Evolutionary conservation across 139 green algal genomes (phyloP).

Genomic region (Closterium sp.): DNA sequence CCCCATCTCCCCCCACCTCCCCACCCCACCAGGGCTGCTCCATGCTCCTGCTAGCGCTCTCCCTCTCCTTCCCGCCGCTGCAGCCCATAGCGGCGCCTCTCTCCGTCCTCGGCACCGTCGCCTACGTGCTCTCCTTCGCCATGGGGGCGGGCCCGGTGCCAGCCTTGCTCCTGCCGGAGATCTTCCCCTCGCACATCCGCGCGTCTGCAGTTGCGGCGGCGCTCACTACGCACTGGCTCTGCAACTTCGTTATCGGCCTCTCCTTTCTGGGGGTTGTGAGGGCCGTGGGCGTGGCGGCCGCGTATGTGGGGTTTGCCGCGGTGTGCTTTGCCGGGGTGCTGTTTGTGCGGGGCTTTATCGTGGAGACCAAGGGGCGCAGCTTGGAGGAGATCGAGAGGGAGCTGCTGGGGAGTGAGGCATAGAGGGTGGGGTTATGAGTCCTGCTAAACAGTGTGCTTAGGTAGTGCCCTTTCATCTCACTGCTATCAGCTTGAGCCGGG

Average conservation of each 20-base stretch:
- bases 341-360: conserved; percentile 59
- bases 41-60: conserved; percentile 2
- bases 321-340: conserved; percentile 62
- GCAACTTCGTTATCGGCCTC: conserved; percentile 84
- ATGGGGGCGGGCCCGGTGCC: conserved; percentile 88
- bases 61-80: conserved; percentile 19
- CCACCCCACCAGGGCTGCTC: neutral
- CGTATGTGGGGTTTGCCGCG: conserved; percentile 72
- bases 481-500: too few species aligned
- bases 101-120: conserved; percentile 34
- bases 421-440: too few species aligned
- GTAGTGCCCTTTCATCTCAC: too few species aligned
- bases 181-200: conserved; percentile 75
- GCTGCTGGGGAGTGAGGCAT: conserved; percentile 39
- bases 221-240: conserved; percentile 36
- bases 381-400: conserved; percentile 77
- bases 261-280: conserved; percentile 67
- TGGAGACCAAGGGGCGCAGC: conserved; percentile 78
- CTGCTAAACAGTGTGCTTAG: too few species aligned
- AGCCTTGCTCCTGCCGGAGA: conserved; percentile 86
- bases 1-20: neutral
- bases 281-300: conserved; percentile 57
- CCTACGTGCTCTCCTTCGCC: conserved; percentile 87
- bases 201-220: conserved; percentile 54
- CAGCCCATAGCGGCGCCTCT: conserved; percentile 25